phyloP scores from a whole-genome alignment of 805 yeast genomes.

The Candida xyloterini region DNA sequence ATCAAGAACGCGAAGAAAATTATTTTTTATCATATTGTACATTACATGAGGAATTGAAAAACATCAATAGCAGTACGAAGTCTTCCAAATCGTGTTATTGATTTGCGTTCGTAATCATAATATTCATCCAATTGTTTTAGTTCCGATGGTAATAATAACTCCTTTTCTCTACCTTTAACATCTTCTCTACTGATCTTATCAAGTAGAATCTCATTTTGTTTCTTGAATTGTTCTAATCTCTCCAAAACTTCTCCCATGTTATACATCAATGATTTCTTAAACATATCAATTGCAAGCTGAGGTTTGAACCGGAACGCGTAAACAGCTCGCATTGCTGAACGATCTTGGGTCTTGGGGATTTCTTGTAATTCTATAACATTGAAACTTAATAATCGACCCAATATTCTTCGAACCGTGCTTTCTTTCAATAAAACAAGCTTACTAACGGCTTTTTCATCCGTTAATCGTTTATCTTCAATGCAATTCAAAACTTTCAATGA shows the following conservation, averaged over 20 bases:
- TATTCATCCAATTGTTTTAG: constrained; percentile 64
- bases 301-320: constrained; percentile 66
- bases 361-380: constrained; percentile 88
- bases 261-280: constrained; percentile 44
- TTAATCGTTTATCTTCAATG: constrained; percentile 62
- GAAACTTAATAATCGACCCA: constrained; percentile 61
- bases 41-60: constrained; percentile 27
- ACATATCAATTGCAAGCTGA: constrained; percentile 32
- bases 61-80: constrained; percentile 55
- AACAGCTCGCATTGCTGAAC: constrained; percentile 87
- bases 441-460: constrained; percentile 82
- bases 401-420: constrained; percentile 66
- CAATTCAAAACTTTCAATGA: constrained; percentile 76
- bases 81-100: constrained; percentile 54
- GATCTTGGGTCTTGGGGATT: constrained; percentile 85
- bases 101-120: constrained; percentile 52
- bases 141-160: constrained; percentile 71
- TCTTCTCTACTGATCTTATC: constrained; percentile 87
- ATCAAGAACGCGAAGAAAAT: background rate
- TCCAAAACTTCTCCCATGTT: constrained; percentile 52
- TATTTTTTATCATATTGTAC: background rate
- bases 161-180: constrained; percentile 78
- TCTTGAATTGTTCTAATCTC: constrained; percentile 50
- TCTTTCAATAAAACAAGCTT: constrained; percentile 76
- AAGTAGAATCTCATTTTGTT: constrained; percentile 61